These are phyloP conservation scores for Mariannaea sp. DNA, from an alignment of 2,329 filamentous ascomycete genomes.

Conservation along the genomic window DNA sequence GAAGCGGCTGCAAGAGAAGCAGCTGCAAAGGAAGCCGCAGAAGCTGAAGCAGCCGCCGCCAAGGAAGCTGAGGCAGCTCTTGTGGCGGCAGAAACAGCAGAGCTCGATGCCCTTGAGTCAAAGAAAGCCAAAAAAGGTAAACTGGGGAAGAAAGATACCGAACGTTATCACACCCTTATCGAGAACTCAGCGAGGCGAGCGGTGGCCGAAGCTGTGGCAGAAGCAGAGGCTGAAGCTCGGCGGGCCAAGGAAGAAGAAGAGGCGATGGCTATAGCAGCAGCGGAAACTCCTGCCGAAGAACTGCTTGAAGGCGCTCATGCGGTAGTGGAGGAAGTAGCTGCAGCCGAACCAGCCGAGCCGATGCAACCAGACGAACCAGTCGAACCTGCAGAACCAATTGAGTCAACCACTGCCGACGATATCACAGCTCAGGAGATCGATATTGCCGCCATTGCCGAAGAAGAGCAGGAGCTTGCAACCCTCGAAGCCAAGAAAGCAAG, in stretches of 20 bases:
- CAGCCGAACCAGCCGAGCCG: constrained; percentile 7
- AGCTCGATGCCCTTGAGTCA: constrained; percentile 19
- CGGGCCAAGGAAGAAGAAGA: constrained; percentile 22
- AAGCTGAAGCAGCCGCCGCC: not conserved
- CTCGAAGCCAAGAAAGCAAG: constrained; percentile 56
- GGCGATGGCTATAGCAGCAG: constrained; percentile 40
- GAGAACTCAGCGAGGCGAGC: constrained; percentile 43
- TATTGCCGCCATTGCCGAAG: constrained; percentile 27
- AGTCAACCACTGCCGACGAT: too few species aligned
- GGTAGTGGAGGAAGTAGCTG: constrained; percentile 21
- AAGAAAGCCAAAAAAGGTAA: constrained; percentile 57
- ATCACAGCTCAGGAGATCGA: constrained; percentile 22
- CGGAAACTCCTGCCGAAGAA: constrained; percentile 46
- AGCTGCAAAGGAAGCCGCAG: constrained; percentile 21
- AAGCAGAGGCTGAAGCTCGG: constrained; percentile 28
- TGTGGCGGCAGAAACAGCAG: constrained; percentile 18
- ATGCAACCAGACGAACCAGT: constrained; percentile 21
- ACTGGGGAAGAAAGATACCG: constrained; percentile 51
- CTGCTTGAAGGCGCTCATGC: constrained; percentile 25
- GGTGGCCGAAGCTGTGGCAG: constrained; percentile 36
- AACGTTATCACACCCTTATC: constrained; percentile 48
- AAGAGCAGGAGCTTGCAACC: constrained; percentile 47
- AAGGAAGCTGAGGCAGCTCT: constrained; percentile 19
- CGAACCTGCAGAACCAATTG: too few species aligned
- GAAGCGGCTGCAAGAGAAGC: constrained; percentile 10